Conservation (phyloP, 176 grass and related monocot genomes). For the Avena eriantha region DNA sequence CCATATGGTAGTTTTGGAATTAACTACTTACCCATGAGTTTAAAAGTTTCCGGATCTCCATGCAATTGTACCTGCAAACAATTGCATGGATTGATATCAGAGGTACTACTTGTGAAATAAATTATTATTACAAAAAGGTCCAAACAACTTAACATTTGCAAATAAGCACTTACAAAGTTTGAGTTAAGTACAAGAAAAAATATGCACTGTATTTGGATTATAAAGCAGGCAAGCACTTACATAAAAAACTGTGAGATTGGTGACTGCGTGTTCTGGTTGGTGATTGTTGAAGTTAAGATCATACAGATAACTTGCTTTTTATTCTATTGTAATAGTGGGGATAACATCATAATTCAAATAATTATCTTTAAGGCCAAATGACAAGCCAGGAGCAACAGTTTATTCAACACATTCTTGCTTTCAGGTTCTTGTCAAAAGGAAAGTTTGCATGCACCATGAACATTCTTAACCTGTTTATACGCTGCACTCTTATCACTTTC, state of each 20-base stretch:
- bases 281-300: constrained; percentile 9
- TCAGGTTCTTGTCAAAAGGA: constrained; percentile 1
- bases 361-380: constrained; percentile 23
- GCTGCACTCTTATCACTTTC: not conserved
- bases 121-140: constrained; percentile 14
- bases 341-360: constrained; percentile 3
- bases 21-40: constrained; percentile 67
- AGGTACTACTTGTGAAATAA: not conserved
- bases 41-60: constrained; percentile 18
- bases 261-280: constrained; percentile 10
- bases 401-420: not conserved
- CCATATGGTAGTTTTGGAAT: not conserved
- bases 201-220: not conserved
- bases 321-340: constrained; percentile 11
- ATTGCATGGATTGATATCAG: constrained; percentile 14
- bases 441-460: not conserved
- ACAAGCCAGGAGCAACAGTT: not conserved
- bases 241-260: constrained; percentile 2
- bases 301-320: not conserved
- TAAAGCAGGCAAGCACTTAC: not conserved
- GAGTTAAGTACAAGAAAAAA: not conserved
- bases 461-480: constrained; percentile 23
- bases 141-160: not conserved
- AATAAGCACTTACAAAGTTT: constrained; percentile 16
- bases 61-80: constrained; percentile 24